Conservation (phyloP, 129 eudicot genomes). For the Flaveria robusta region DNA sequence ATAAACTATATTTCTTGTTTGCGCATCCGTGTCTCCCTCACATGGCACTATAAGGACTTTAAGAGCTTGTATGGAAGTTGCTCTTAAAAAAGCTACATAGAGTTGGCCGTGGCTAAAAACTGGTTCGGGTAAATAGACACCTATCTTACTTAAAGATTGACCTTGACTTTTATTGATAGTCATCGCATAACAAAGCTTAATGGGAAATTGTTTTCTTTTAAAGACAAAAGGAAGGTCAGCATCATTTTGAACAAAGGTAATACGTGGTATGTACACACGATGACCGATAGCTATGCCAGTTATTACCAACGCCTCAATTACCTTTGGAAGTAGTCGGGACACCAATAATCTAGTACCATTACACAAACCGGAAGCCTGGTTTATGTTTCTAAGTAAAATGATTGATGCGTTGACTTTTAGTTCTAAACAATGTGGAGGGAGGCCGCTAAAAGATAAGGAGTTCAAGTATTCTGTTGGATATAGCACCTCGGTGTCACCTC, state of each 20-base stretch:
- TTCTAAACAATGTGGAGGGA: neutral
- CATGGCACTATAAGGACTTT: neutral
- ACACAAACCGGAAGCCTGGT: neutral
- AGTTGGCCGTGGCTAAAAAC: neutral
- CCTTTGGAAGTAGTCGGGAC: neutral
- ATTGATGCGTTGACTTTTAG: neutral
- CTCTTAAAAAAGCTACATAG: neutral
- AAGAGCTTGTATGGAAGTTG: neutral
- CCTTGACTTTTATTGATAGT: neutral
- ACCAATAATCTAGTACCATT: neutral
- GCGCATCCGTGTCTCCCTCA: neutral
- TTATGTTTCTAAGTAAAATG: conserved; percentile 9
- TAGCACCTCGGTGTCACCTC: neutral
- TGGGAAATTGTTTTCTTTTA: neutral
- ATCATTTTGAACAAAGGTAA: neutral
- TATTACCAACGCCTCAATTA: neutral
- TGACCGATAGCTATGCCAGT: neutral
- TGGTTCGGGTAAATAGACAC: neutral
- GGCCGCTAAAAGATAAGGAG: neutral
- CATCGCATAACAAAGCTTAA: neutral
- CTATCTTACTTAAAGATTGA: neutral
- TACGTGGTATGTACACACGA: neutral
- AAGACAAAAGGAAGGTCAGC: neutral
- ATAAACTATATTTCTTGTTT: neutral
- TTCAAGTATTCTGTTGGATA: conserved; percentile 1